phyloP scores from a whole-genome alignment of 2,329 filamentous ascomycete genomes.

The Colletotrichum orbiculare region DNA sequence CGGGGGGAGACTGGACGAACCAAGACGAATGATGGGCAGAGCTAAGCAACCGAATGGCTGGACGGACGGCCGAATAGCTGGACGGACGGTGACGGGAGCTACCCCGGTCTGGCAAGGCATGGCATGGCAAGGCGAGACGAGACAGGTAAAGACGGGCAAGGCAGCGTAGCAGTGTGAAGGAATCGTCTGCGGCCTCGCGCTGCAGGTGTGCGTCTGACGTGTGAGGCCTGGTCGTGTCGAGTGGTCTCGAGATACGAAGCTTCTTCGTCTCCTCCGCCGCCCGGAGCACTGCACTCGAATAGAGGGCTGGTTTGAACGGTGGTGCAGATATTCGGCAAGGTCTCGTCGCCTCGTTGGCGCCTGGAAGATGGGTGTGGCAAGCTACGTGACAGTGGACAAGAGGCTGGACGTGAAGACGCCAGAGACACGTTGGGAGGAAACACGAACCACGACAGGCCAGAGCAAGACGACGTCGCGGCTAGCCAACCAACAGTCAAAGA shows the following conservation, averaged over 20 bases:
- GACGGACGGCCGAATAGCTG: slow-evolving; percentile 9
- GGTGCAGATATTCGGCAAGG: too few relatives aligned
- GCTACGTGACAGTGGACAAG: slow-evolving; percentile 26
- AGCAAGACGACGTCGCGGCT: too few relatives aligned
- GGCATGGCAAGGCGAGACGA: too few relatives aligned
- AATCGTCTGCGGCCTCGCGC: background rate
- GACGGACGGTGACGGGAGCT: slow-evolving; percentile 19
- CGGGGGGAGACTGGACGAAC: background rate
- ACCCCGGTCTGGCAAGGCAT: slow-evolving; percentile 6
- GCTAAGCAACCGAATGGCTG: slow-evolving; percentile 6
- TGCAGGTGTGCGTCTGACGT: slow-evolving; percentile 4
- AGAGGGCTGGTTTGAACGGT: too few relatives aligned
- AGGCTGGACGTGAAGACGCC: background rate
- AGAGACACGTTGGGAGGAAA: background rate
- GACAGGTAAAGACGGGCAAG: background rate
- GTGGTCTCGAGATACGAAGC: too few relatives aligned
- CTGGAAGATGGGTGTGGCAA: slow-evolving; percentile 12
- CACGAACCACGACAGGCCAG: background rate
- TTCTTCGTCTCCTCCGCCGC: too few relatives aligned
- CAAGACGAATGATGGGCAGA: slow-evolving; percentile 10
- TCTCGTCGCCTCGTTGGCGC: background rate
- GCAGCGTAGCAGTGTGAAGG: slow-evolving; percentile 29
- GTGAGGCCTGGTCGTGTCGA: slow-evolving; percentile 1
- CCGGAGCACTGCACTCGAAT: too few relatives aligned
- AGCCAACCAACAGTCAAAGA: too few relatives aligned